Conservation (phyloP, 352 stramenopile species). For the Blastocystis sp. region DNA sequence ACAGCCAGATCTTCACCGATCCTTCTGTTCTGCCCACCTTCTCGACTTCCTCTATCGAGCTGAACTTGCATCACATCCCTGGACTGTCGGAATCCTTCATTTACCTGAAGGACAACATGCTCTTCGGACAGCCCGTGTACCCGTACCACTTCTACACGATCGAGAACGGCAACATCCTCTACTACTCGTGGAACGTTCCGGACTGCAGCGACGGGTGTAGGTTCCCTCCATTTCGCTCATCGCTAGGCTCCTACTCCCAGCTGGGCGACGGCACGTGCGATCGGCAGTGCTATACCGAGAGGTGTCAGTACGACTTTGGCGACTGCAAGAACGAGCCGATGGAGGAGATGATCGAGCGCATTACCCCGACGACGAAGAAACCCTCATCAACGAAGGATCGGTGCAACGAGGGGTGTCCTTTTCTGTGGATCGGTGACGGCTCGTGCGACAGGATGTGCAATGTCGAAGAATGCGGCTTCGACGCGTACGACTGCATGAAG, state of each 20-base stretch:
- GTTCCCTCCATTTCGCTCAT: conserved; percentile 76
- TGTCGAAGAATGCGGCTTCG: conserved; percentile 83
- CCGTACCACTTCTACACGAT: conserved; percentile 89
- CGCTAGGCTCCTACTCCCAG: conserved; percentile 75
- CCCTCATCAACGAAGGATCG: not conserved
- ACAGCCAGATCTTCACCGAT: conserved; percentile 88
- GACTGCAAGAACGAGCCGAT: conserved; percentile 86
- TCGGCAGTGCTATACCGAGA: conserved; percentile 84
- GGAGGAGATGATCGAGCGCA: not conserved
- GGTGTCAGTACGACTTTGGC: conserved; percentile 89
- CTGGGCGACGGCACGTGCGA: conserved; percentile 82
- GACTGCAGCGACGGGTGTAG: conserved; percentile 83
- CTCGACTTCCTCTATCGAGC: conserved; percentile 90
- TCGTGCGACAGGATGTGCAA: conserved; percentile 83
- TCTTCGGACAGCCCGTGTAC: conserved; percentile 84
- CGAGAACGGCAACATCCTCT: conserved; percentile 85
- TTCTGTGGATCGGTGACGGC: conserved; percentile 83
- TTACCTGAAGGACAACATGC: conserved; percentile 95
- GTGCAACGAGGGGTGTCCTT: conserved; percentile 82
- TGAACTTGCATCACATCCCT: conserved; percentile 89
- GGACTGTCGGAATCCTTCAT: conserved; percentile 88
- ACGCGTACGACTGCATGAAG: conserved; percentile 82
- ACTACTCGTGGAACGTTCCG: conserved; percentile 90
- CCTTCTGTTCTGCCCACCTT: conserved; percentile 86
- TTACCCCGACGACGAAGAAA: not conserved